Base-by-base conservation (phyloP, 148 eudicot genomes). In the Silene uniflora region DNA sequence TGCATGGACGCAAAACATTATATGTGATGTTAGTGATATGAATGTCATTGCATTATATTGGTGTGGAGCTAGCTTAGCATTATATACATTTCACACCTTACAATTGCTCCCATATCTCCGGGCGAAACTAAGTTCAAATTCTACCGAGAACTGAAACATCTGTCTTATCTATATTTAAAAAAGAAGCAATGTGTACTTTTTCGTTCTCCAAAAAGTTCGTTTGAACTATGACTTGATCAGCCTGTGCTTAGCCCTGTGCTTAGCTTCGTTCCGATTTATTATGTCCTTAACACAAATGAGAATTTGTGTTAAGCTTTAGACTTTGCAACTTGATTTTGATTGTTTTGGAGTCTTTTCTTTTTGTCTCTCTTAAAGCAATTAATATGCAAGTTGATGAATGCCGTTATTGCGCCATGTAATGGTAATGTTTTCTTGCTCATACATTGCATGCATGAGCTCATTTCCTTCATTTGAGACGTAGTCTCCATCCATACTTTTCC, bases 331-430 rank as follows among this genome's bases (percentile, higher is more conserved):
- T 66, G 69, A 14, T 1, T 3, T 66, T 17, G 21, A 12, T 65
- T 66, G 6, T 35, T n/a, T 49, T 78, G 65, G 17, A 13, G 52
- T 19, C 47, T 46, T 65, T 22, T 39, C 1, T 19, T 25, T 54
- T 78, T 56, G 7, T 66, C 17, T 42, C 44, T 17, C 56, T 44
- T 64, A 13, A 0, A 65, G 39, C 72, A 65, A 6, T 39, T 39
- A 39, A 35, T 18, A 56, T 56, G 67, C 81, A 78, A 76, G 68
- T 76, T 76, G 79, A 47, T n/a, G 3, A 10, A 10, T 47, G 25
- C 25, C 52, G 59, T 66, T 65, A 47, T 64, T 74, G 55, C 56
- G 55, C 42, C 56, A 62, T 32, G 23, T 18, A 22, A 17, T 52
- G 10, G 63, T 13, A 17, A 55, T 39, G 21, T 23, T 56, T 71